phyloP scores from a whole-genome alignment of 352 stramenopile species.

The Aphanomyces invadans region DNA sequence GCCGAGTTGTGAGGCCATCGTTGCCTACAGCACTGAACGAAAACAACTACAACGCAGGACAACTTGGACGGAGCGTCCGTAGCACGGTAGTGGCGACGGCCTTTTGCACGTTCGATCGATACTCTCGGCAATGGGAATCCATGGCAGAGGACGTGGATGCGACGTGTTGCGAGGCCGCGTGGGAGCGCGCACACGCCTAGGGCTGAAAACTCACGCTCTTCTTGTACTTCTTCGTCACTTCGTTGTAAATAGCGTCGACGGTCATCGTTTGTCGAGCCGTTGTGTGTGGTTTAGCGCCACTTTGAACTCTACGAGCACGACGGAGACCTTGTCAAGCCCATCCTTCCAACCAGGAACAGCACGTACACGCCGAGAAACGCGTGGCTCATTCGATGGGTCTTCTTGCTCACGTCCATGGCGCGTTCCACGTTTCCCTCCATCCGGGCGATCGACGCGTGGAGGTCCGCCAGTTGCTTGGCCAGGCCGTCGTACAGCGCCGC shows the following conservation, averaged over 20 bases:
- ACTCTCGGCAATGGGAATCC: too few species aligned
- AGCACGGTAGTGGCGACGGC: too few species aligned
- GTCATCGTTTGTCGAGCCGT: neutral
- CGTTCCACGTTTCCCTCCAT: conserved; percentile 5
- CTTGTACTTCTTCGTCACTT: neutral
- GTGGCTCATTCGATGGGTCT: conserved; percentile 16
- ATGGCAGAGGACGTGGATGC: too few species aligned
- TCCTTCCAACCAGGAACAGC: too few species aligned
- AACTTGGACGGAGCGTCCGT: too few species aligned
- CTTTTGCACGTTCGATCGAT: too few species aligned
- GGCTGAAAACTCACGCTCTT: neutral
- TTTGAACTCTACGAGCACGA: neutral
- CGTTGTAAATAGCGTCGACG: neutral
- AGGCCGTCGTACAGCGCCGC: conserved; percentile 12
- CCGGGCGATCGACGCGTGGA: conserved; percentile 8
- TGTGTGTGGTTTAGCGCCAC: neutral
- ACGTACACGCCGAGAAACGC: conserved; percentile 18
- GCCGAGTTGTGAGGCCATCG: too few species aligned
- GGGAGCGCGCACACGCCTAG: too few species aligned
- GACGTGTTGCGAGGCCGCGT: too few species aligned
- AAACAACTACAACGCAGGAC: too few species aligned
- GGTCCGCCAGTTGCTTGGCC: neutral
- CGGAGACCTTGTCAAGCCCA: too few species aligned
- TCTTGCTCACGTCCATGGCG: neutral
- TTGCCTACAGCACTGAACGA: too few species aligned